Base-by-base conservation (phyloP, 805 yeast genomes). In the Candida piceae region DNA sequence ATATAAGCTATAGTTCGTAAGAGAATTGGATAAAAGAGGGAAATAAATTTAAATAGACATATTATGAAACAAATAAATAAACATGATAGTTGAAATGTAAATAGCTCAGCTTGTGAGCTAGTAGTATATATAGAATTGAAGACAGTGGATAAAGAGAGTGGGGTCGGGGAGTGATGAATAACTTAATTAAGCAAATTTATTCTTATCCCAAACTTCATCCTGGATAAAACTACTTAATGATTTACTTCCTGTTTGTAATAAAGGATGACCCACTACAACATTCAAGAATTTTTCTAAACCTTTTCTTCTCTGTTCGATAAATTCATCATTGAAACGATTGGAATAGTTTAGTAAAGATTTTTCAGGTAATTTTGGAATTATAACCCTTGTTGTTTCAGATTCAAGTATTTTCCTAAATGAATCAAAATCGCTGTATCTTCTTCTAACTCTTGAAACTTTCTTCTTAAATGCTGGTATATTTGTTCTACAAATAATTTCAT, bases 361-460 rank as follows among this genome's bases (percentile, higher is more conserved):
- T n/a, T 95, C 96, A 0, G 98, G 98, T 32, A 90, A 68, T 31
- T 78, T 73, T 2, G 97, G 97, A 20, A 93, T 79, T 24, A 84
- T 72, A 13, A 93, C 96, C 32, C 86, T 67, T 4, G 86, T 72
- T 26, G 84, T 69, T 55, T 90, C 97, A 36, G 74, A 72, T 48
- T 84, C 85, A 29, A 90, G 63, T 24, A 84, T 72, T 39, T 76
- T 80, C 43, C 85, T 71, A 54, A 90, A 85, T 17, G 75, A 70
- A 42, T 84, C 97, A 58, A 90, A 90, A 53, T 93, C 97, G 30
- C 88, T 77, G 65, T 87, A 90, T 33, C 97, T 64, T 49, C 98
- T 72, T 42, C 97, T 76, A 6, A 88, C 95, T 22, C 69, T 62
- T 21, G 87, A 76, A 28, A 60, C 59, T 35, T 78, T 67, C 42